Evolutionary conservation across 495 filamentous ascomycete species (phyloP), one percentile per base, ranked within the genome.

Genomic region (Neurospora intermedia): DNA sequence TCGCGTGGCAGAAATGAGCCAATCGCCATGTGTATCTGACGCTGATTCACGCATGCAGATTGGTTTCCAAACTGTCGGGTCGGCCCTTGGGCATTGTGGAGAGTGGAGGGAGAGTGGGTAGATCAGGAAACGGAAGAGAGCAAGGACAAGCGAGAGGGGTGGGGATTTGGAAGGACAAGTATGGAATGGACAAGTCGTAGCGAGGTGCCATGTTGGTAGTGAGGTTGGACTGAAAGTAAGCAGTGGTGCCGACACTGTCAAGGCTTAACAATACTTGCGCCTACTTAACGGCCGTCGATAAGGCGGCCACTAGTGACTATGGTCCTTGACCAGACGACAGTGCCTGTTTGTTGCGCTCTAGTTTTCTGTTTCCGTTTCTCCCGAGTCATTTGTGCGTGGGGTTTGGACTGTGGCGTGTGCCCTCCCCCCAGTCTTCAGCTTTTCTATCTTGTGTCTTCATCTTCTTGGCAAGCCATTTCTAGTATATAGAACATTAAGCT

Each of bases 11-110:
- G 2, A 27, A 59, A 27, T 59, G 20, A 59, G 48, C 48, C 48
- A 59, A 59, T 59, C 11, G 5, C 48, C 23, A 31, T 59, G 48
- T 27, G 18, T 66, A 27, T 18, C 54, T 38, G 27, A 66, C 54
- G 18, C 48, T 59, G 11, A 59, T 59, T 59, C 48, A 59, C 48
- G 48, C 4, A 59, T 43, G 70, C 1, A 45, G 11, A 73, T 73
- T 73, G 72, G 72, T 73, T 73, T 41, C 72, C 72, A 23, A 9
- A 46, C 72, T 73, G 72, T 59, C 43, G 72, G 72, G 69, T 42
- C 69, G 31, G 69, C 54, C 69, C 23, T 43, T 54, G 42, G 35
- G 48, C 41, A 62, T 31, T 27, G 54, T 16, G 23, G 13, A 62
- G 54, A 35, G 23, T 62, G 48, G 54, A 62, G 54, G 23, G 54